Evolutionary conservation across 176 grass and related monocot species (phyloP).

Genomic region (Oryza punctata): DNA sequence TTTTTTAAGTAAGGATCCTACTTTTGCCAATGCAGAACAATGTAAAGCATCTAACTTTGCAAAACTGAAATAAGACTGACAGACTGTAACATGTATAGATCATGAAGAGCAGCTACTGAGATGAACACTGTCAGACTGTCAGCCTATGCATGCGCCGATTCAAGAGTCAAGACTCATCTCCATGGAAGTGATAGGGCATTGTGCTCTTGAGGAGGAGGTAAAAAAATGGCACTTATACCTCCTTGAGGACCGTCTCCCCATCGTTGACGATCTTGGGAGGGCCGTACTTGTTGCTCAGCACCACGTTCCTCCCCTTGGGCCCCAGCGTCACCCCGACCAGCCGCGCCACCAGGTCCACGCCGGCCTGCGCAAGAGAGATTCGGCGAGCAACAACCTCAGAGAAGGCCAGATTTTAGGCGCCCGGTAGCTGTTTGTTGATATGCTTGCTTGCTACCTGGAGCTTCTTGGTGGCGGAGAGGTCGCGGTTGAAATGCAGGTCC

Average conservation of each 20-base stretch:
- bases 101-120: not conserved
- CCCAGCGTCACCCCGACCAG: conserved; percentile 92
- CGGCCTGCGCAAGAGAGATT: conserved; percentile 43
- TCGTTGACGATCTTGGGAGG: conserved; percentile 96
- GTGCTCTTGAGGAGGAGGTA: not conserved
- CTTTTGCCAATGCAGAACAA: not conserved
- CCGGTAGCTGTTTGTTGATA: not conserved
- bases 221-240: conserved; percentile 52
- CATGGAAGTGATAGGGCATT: not conserved
- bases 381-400: not conserved
- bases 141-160: not conserved
- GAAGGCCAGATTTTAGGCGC: not conserved
- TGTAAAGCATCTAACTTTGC: not conserved
- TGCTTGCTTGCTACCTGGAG: conserved; percentile 50
- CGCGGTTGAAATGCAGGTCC: conserved; percentile 89
- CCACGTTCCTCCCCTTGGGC: conserved; percentile 91
- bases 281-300: conserved; percentile 88
- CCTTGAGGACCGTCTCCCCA: conserved; percentile 89
- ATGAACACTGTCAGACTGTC: not conserved
- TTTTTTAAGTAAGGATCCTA: too few relatives aligned
- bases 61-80: conserved; percentile 15
- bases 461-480: conserved; percentile 87
- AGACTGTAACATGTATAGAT: not conserved
- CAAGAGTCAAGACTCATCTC: not conserved
- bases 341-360: conserved; percentile 82